Conservation (phyloP, 371 early-diverging fungal species). For the Syncephalastrum sp. region DNA sequence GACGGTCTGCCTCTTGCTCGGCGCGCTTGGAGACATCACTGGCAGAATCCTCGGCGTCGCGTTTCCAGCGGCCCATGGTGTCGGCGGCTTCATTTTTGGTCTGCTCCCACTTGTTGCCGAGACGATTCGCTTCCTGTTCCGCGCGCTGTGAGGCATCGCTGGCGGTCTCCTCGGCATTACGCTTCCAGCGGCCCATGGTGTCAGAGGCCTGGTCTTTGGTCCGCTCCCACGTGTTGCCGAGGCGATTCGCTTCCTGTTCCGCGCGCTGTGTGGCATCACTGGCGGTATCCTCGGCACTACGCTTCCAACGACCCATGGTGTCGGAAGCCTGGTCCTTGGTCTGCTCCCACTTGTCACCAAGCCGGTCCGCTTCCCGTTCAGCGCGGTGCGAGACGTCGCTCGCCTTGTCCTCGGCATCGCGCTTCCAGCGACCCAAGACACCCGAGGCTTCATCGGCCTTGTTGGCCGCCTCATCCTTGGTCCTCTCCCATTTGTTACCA, state of each 20-base stretch:
- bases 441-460: neutral
- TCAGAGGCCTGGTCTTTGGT: slow-evolving; percentile 11
- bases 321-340: slow-evolving; percentile 11
- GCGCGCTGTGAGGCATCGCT: slow-evolving; percentile 3
- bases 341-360: neutral
- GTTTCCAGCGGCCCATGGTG: neutral
- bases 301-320: slow-evolving; percentile 14
- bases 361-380: slow-evolving; percentile 4
- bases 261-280: slow-evolving; percentile 3
- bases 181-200: slow-evolving; percentile 14
- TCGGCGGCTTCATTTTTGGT: slow-evolving; percentile 6
- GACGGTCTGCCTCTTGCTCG: slow-evolving; percentile 7
- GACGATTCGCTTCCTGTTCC: slow-evolving; percentile 1
- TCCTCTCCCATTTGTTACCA: slow-evolving; percentile 6
- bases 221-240: neutral
- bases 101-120: slow-evolving; percentile 4
- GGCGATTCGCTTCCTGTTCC: slow-evolving; percentile 1
- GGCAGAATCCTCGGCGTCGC: slow-evolving; percentile 4
- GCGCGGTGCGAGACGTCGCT: neutral
- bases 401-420: neutral
- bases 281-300: slow-evolving; percentile 11
- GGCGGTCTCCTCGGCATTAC: slow-evolving; percentile 11
- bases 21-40: slow-evolving; percentile 9
- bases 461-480: slow-evolving; percentile 7
- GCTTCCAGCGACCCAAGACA: neutral